phyloP scores from a whole-genome alignment of 164 flowering plant genomes.

The Magnolia kwangsiensis region DNA sequence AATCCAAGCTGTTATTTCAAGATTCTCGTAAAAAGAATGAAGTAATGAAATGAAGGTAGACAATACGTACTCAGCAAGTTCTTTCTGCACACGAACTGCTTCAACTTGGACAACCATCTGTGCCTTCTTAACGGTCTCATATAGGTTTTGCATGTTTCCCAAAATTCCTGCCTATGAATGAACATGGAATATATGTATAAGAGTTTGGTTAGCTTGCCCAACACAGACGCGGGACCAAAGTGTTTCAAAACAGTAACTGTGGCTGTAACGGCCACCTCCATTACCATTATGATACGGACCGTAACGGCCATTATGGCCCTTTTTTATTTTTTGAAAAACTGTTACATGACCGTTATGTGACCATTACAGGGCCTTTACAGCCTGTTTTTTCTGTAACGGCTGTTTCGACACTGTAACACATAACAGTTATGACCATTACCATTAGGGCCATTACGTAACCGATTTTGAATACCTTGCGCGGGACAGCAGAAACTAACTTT shows the following conservation, averaged over 20 bases:
- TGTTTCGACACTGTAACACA: too few species aligned
- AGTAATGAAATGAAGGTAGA: not conserved
- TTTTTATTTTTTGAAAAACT: too few species aligned
- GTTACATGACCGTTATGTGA: too few species aligned
- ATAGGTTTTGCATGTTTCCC: constrained; percentile 88
- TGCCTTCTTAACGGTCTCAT: constrained; percentile 92
- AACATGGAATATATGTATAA: not conserved
- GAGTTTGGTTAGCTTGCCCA: not conserved
- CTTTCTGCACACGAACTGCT: constrained; percentile 93
- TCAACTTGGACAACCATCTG: constrained; percentile 97
- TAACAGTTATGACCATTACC: too few species aligned
- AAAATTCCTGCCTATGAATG: constrained; percentile 70
- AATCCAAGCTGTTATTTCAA: not conserved
- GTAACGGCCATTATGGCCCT: too few species aligned
- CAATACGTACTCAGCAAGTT: constrained; percentile 76
- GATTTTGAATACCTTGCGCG: too few species aligned
- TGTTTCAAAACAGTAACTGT: too few species aligned
- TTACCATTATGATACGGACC: too few species aligned
- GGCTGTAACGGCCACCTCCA: too few species aligned
- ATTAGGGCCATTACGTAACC: too few species aligned
- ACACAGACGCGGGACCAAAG: not conserved
- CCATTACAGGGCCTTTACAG: too few species aligned
- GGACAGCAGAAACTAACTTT: not conserved
- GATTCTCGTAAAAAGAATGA: not conserved
- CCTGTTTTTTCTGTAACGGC: too few species aligned